Evolutionary conservation across 148 eudicot species (phyloP).

Genomic region (Diospyros kaki): DNA sequence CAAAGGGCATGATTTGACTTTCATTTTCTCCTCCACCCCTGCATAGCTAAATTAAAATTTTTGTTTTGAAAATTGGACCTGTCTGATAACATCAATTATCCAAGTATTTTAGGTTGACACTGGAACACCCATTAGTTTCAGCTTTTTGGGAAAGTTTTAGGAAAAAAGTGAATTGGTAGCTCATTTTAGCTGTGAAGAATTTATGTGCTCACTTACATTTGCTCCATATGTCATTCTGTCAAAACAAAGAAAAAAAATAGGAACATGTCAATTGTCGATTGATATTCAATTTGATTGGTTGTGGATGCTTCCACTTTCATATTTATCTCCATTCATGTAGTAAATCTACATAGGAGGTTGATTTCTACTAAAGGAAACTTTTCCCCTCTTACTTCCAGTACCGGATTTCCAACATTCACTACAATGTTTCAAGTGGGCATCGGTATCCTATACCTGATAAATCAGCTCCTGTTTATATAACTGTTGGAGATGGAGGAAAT

Average conservation of each 20-base stretch:
- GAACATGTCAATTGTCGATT: not conserved
- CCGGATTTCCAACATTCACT: conserved; percentile 76
- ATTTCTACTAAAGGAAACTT: not conserved
- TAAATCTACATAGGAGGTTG: not conserved
- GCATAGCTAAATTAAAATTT: not conserved
- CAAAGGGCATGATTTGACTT: not conserved
- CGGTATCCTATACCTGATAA: conserved; percentile 61
- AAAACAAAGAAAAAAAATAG: not conserved
- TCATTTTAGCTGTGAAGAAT: not conserved
- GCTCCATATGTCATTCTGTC: not conserved
- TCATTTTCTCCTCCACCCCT: not conserved
- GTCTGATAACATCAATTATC: no score
- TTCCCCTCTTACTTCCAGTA: conserved; percentile 39
- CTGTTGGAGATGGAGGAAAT: conserved; percentile 98
- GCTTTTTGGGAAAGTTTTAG: not conserved
- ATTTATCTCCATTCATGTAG: not conserved
- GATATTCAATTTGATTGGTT: not conserved
- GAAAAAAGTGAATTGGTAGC: not conserved
- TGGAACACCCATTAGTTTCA: not conserved
- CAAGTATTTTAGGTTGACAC: not conserved
- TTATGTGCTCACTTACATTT: not conserved
- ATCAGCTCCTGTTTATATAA: conserved; percentile 83
- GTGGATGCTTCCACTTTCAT: not conserved
- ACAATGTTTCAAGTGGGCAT: conserved; percentile 50
- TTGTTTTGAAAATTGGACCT: no score